Evolutionary conservation across 495 filamentous ascomycete species (phyloP).

Genomic region (Letharia columbiana): DNA sequence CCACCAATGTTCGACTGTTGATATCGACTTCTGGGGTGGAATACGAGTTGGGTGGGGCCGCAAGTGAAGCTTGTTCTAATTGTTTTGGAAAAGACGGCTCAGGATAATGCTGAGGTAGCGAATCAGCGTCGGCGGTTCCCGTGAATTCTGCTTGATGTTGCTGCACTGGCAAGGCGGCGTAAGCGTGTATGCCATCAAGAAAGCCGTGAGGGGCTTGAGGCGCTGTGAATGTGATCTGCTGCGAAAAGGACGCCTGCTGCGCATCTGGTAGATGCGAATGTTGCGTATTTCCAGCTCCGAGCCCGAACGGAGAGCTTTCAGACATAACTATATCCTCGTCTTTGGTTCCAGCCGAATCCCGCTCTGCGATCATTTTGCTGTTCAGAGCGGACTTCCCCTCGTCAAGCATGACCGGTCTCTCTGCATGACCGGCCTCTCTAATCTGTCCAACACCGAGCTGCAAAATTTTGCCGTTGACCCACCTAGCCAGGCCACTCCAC

Average conservation of each 20-base stretch:
- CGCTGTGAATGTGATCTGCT: conserved; percentile 15
- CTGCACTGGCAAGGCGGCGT: conserved; percentile 27
- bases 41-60: conserved; percentile 22
- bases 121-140: conserved; percentile 13
- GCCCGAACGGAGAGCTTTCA: background rate
- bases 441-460: conserved; percentile 52
- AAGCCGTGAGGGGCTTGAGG: conserved; percentile 23
- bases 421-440: conserved; percentile 25
- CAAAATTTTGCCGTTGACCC: conserved; percentile 65
- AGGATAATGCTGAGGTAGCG: conserved; percentile 4
- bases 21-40: conserved; percentile 40
- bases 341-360: background rate
- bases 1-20: conserved; percentile 43
- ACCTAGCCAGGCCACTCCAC: conserved; percentile 82
- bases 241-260: conserved; percentile 5
- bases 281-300: background rate
- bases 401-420: conserved; percentile 16
- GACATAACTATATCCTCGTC: background rate
- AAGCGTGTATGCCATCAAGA: conserved; percentile 31
- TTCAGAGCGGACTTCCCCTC: background rate
- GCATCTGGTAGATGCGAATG: background rate
- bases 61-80: background rate
- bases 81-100: conserved; percentile 2
- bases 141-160: conserved; percentile 17
- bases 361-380: background rate